Conservation (phyloP, 768 basidiomycete genomes). For the Pisolithus marmoratus region DNA sequence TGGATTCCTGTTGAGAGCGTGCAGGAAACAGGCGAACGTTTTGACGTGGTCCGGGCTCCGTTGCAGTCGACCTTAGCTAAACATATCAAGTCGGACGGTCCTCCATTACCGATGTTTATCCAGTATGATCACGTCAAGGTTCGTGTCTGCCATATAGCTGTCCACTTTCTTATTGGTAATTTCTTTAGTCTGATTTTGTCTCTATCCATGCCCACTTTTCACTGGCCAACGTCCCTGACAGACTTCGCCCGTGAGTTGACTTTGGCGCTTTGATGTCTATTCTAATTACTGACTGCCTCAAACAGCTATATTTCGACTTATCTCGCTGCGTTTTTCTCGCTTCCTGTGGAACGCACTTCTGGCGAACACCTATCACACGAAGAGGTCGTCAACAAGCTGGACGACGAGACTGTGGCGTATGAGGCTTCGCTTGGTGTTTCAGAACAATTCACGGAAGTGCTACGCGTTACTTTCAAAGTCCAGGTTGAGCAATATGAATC, state of each 20-base stretch:
- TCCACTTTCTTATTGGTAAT: neutral
- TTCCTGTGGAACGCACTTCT: slow-evolving; percentile 67
- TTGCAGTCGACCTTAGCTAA: slow-evolving; percentile 44
- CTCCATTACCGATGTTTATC: slow-evolving; percentile 76
- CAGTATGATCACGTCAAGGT: slow-evolving; percentile 94
- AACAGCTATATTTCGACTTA: slow-evolving; percentile 73
- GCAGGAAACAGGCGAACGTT: slow-evolving; percentile 56
- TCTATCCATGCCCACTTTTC: slow-evolving; percentile 77
- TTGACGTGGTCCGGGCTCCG: slow-evolving; percentile 25
- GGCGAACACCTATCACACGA: slow-evolving; percentile 78
- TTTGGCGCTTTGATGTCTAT: neutral
- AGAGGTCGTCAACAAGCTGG: slow-evolving; percentile 85
- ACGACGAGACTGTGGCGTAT: slow-evolving; percentile 88
- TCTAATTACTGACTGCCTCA: slow-evolving; percentile 5
- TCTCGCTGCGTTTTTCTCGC: slow-evolving; percentile 78
- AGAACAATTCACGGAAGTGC: slow-evolving; percentile 63
- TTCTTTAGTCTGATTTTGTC: slow-evolving; percentile 82
- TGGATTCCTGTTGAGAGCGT: slow-evolving; percentile 79
- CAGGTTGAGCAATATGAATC: slow-evolving; percentile 73
- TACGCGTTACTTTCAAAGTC: slow-evolving; percentile 79
- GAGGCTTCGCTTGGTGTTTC: slow-evolving; percentile 63
- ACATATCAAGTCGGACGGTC: slow-evolving; percentile 64
- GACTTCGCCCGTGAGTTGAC: slow-evolving; percentile 56
- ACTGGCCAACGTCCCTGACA: slow-evolving; percentile 61
- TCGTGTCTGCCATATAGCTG: neutral